phyloP scores from a whole-genome alignment of 805 yeast genomes.

The Candida silvatica region DNA sequence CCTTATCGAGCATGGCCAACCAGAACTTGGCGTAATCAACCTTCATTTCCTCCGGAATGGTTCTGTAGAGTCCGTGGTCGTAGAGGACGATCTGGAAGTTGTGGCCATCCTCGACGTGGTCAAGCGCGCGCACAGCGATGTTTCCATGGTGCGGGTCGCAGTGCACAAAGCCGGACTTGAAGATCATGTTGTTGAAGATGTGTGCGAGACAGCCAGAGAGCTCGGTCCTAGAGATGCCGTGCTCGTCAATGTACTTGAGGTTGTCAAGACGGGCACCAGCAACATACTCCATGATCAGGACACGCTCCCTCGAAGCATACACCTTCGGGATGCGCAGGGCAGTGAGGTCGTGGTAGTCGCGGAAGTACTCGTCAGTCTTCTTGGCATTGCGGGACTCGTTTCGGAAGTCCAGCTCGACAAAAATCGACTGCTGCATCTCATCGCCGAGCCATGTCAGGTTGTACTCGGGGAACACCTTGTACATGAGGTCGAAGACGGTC shows the following conservation, averaged over 20 bases:
- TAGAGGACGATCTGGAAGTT: constrained; percentile 88
- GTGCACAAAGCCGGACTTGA: constrained; percentile 86
- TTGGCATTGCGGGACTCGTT: constrained; percentile 80
- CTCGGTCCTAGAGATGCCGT: constrained; percentile 64
- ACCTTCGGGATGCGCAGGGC: constrained; percentile 77
- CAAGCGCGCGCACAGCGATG: constrained; percentile 61
- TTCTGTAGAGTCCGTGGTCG: constrained; percentile 92
- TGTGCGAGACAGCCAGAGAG: constrained; percentile 84
- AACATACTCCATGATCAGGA: constrained; percentile 82
- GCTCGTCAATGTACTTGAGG: constrained; percentile 47
- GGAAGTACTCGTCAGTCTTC: constrained; percentile 62
- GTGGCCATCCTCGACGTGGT: constrained; percentile 29
- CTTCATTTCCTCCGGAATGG: constrained; percentile 69
- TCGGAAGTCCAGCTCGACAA: constrained; percentile 81
- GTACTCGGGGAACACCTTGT: constrained; percentile 82
- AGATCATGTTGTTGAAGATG: constrained; percentile 90
- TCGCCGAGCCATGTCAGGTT: constrained; percentile 95
- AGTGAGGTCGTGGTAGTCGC: constrained; percentile 45
- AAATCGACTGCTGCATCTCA: constrained; percentile 79
- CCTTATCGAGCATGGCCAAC: constrained; percentile 75
- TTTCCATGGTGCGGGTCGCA: constrained; percentile 99
- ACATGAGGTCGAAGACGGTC: constrained; percentile 65
- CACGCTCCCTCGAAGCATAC: constrained; percentile 53
- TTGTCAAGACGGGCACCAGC: constrained; percentile 81
- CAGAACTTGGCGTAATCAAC: constrained; percentile 85